Evolutionary conservation across 257 asterid species (phyloP).

Genomic region (Schizonepeta tenuifolia): DNA sequence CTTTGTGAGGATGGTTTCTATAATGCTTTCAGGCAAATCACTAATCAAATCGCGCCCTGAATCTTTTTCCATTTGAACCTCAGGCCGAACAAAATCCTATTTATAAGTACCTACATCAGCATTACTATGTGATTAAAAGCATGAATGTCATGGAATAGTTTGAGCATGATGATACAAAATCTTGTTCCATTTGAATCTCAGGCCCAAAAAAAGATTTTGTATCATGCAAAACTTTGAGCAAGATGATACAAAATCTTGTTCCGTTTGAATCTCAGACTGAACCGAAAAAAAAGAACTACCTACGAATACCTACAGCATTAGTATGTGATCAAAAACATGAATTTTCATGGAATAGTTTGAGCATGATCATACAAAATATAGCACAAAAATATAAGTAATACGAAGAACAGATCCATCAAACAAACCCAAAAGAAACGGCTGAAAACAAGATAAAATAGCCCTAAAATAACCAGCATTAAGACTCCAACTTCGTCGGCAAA

Average conservation of each 20-base stretch:
- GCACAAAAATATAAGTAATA: not conserved
- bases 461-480: conserved; percentile 14
- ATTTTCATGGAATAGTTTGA: not conserved
- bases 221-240: too few species aligned
- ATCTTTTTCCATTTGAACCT: conserved; percentile 55
- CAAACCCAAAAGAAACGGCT: not conserved
- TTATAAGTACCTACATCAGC: conserved; percentile 11
- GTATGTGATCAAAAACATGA: not conserved
- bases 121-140: conserved; percentile 7
- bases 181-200: conserved; percentile 53
- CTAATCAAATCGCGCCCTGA: conserved; percentile 58
- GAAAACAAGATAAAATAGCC: not conserved
- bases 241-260: conserved; percentile 18
- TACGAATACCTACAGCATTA: not conserved
- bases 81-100: conserved; percentile 27
- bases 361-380: conserved; percentile 16
- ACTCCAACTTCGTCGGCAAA: conserved; percentile 26
- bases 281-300: not conserved
- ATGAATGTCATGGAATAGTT: not conserved
- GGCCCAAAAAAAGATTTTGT: too few species aligned
- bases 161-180: conserved; percentile 24
- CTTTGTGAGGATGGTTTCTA: conserved; percentile 73
- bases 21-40: conserved; percentile 82
- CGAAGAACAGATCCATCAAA: conserved; percentile 21
- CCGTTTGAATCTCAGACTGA: not conserved